These are phyloP conservation scores for Trapa bicornis DNA, from an alignment of 345 rosid genomes.

Conservation along the genomic window DNA sequence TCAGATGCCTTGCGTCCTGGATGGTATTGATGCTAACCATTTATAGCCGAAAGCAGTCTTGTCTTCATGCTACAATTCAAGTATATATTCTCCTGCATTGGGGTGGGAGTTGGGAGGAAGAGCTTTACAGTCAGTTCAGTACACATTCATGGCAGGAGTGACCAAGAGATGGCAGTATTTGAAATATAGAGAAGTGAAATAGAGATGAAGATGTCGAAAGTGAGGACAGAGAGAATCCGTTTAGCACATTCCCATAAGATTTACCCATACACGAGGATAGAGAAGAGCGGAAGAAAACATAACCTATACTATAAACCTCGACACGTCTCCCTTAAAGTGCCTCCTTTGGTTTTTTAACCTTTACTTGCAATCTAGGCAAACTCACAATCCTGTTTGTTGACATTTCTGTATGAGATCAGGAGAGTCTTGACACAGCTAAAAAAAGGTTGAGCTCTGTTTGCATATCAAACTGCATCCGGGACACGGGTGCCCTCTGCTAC, in stretches of 20 bases:
- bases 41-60: no score
- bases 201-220: neutral
- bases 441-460: slow-evolving; percentile 51
- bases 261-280: neutral
- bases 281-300: neutral
- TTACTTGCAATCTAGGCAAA: slow-evolving; percentile 35
- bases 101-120: no score
- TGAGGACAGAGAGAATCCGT: neutral
- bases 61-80: no score
- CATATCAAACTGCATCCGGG: slow-evolving; percentile 62
- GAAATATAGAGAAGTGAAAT: neutral
- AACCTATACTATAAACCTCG: no score
- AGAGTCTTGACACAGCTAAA: neutral
- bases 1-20: no score
- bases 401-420: neutral
- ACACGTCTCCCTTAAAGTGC: no score
- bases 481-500: slow-evolving; percentile 43
- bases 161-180: neutral
- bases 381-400: neutral
- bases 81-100: no score
- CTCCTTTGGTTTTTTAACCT: slow-evolving; percentile 13
- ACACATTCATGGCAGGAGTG: neutral
- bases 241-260: neutral
- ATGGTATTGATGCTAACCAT: no score
- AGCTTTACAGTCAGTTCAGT: neutral